Evolutionary conservation across 257 asterid genomes (phyloP).

Genomic region (Eucommia ulmoides): DNA sequence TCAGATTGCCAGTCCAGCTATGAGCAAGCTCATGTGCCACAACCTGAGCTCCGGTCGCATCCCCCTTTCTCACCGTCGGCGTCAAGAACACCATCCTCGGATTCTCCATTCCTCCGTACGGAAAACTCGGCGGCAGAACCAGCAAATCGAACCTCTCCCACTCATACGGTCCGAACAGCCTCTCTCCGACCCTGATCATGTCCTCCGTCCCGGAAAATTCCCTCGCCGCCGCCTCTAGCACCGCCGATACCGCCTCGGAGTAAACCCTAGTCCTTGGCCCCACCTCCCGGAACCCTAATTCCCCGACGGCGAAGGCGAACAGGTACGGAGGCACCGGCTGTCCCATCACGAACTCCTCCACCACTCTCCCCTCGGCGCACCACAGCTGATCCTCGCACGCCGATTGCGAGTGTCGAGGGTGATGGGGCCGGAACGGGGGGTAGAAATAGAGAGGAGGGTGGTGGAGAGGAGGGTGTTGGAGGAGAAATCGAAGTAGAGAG

Average conservation of each 20-base stretch:
- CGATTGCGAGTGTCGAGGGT: constrained; percentile 73
- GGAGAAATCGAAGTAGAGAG: constrained; percentile 75
- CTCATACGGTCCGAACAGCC: constrained; percentile 74
- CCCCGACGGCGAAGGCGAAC: constrained; percentile 93
- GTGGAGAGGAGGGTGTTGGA: constrained; percentile 64
- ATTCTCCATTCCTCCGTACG: constrained; percentile 96
- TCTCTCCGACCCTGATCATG: constrained; percentile 84
- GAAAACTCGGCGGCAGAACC: constrained; percentile 96
- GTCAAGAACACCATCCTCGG: constrained; percentile 93
- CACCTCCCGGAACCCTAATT: constrained; percentile 74
- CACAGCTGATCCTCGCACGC: constrained; percentile 67
- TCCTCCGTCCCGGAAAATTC: constrained; percentile 91
- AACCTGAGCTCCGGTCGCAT: constrained; percentile 70
- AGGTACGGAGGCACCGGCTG: constrained; percentile 82
- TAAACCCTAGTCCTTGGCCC: constrained; percentile 87
- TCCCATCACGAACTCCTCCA: constrained; percentile 89
- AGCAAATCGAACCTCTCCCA: constrained; percentile 96
- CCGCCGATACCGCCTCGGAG: constrained; percentile 40
- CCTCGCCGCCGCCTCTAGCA: constrained; percentile 63
- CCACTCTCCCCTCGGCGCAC: constrained; percentile 74
- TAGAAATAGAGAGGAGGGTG: constrained; percentile 55
- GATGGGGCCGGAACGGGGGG: constrained; percentile 50
- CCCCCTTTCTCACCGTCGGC: constrained; percentile 90
- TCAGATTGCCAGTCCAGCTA: constrained; percentile 97
- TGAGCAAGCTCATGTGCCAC: constrained; percentile 99